Base-by-base conservation (phyloP, 2,329 filamentous ascomycete genomes). In the Cryphonectria carpinicola region DNA sequence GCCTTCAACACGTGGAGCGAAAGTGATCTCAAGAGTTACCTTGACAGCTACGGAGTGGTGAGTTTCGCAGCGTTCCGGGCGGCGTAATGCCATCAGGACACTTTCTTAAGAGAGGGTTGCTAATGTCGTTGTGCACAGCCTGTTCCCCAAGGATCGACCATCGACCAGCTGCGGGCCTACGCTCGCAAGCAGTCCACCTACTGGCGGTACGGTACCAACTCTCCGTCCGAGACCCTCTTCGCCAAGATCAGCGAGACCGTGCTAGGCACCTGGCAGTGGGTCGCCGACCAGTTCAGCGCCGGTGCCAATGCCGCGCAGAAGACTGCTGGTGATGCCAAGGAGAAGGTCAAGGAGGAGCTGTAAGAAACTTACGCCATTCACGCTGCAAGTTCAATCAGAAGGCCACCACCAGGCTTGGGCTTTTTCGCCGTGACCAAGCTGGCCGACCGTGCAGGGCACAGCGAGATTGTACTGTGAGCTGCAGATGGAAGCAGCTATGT, bases 31-130 rank as follows among this genome's bases (percentile, higher is more conserved):
- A 95, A 95, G 84, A 83, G 88, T 1, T 95, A 95, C 77, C 87
- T 95, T 8, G 93, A 95, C 78, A 92, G 89, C 73, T 95, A 94
- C 74, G 93, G 93, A 52, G 83, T 95, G 56, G 85, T 87, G 68
- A 83, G 80, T 77, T 56, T 54, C 1, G 13, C 19, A 22, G 6
- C 10, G 10, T 14, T 14, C n/a, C 28, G 56, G 4, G 28, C 28
- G 11, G 39, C 19, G 3, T 56, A 4, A 22, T n/a, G 17, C 6
- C 39, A 10, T 10, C 28, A 2, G 43, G 58, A 2, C 22, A 62
- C 22, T 10, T 10, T 10, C 1, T 17, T 28, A n/a, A 4, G 4
- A 22, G 41, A 54, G 3, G 8, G 22, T n/a, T 22, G 63, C 76
- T 79, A 71, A 80, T 72, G 1, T 28, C 49, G 46, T 11, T 14